A percentile compares a stretch with the other conserved stretches of the same genome.
Conservation (phyloP, 1,139 yeast species). For the Magnusiomyces magnusii region DNA sequence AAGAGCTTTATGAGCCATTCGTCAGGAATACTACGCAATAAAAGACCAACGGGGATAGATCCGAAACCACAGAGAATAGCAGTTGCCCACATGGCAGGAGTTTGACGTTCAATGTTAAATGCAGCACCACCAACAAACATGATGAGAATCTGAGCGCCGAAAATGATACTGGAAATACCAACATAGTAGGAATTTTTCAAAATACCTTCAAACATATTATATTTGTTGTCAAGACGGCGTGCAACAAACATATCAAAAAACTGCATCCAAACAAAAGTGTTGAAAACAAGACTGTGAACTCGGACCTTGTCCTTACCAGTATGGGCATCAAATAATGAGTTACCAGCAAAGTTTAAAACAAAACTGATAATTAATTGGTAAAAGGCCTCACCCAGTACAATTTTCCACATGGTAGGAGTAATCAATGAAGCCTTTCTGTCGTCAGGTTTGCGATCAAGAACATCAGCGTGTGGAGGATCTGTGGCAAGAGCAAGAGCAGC, state of each 20-base stretch:
- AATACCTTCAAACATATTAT: conserved; percentile 77
- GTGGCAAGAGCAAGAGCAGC: conserved; percentile 98
- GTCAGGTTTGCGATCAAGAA: conserved; percentile 75
- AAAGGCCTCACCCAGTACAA: conserved; percentile 83
- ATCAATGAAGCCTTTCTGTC: conserved; percentile 74
- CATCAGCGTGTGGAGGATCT: conserved; percentile 83
- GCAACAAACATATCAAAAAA: conserved; percentile 89
- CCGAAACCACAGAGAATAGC: conserved; percentile 77
- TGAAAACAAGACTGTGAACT: conserved; percentile 80
- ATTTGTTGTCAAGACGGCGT: conserved; percentile 84
- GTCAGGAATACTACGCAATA: conserved; percentile 80
- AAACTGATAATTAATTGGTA: conserved; percentile 77
- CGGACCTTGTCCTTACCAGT: conserved; percentile 56
- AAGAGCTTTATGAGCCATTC: conserved; percentile 58
- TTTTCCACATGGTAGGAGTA: conserved; percentile 94
- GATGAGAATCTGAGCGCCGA: conserved; percentile 74
- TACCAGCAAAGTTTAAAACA: conserved; percentile 71
- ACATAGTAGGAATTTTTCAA: conserved; percentile 78
- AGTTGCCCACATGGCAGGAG: conserved; percentile 83
- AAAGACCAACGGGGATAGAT: conserved; percentile 70
- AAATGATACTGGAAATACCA: conserved; percentile 64
- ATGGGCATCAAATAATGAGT: conserved; percentile 45
- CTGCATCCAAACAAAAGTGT: conserved; percentile 96
- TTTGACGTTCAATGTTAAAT: conserved; percentile 69
- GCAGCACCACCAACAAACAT: conserved; percentile 99